Evolutionary conservation across 2,329 filamentous ascomycete genomes (phyloP).

Genomic region (Magnaporthiopsis rhizophila): DNA sequence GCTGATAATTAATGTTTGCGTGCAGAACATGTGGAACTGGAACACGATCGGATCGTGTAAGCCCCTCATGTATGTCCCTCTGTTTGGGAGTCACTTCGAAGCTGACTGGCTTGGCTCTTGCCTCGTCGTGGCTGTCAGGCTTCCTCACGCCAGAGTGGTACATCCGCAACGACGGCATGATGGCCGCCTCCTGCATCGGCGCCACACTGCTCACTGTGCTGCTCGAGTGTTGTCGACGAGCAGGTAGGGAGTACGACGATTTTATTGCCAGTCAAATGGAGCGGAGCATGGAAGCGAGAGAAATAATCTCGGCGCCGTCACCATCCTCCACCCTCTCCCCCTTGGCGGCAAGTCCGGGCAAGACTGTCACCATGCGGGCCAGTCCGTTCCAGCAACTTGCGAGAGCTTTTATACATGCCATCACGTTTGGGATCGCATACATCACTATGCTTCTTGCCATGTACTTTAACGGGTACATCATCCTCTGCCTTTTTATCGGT

Average conservation of each 20-base stretch:
- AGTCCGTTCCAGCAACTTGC: too few relatives aligned
- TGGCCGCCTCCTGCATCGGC: slow-evolving; percentile 4
- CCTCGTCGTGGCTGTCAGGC: background rate
- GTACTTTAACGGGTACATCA: too few relatives aligned
- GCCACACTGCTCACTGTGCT: background rate
- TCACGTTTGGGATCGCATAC: too few relatives aligned
- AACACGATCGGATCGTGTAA: slow-evolving; percentile 3
- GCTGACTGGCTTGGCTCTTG: background rate
- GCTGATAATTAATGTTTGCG: background rate
- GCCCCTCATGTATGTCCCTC: background rate
- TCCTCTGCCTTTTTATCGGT: too few relatives aligned
- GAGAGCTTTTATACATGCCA: too few relatives aligned
- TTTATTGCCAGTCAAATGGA: background rate
- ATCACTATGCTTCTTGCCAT: too few relatives aligned
- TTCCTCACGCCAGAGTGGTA: slow-evolving; percentile 2
- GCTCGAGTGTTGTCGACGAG: slow-evolving; percentile 1
- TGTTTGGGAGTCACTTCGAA: background rate
- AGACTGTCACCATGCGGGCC: too few relatives aligned
- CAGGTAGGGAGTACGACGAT: background rate
- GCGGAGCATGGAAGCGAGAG: background rate
- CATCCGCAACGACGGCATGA: slow-evolving; percentile 5
- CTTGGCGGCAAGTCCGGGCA: too few relatives aligned
- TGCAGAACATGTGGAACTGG: slow-evolving; percentile 3
- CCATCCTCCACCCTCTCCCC: background rate
- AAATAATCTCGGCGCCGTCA: background rate